Evolutionary conservation across 2,329 filamentous ascomycete species (phyloP).

Genomic region (Cladophialophora yegresii): DNA sequence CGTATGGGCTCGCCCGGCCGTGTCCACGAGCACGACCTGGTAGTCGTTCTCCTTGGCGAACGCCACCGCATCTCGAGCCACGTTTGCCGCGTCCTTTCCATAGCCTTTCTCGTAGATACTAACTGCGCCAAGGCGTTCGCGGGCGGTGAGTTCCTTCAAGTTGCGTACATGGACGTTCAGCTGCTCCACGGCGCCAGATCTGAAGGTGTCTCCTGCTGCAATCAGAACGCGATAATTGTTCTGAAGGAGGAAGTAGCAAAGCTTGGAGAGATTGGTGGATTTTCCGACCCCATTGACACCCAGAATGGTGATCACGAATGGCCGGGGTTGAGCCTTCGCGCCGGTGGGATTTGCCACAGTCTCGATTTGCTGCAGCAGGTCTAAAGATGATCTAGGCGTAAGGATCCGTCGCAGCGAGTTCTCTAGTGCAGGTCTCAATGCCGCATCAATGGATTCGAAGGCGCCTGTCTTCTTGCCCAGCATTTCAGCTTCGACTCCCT

Average conservation of each 20-base stretch:
- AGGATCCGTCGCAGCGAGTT: slow-evolving; percentile 91
- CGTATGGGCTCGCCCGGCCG: slow-evolving; percentile 90
- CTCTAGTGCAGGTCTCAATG: slow-evolving; percentile 84
- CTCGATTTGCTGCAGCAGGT: slow-evolving; percentile 91
- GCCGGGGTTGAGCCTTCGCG: slow-evolving; percentile 67
- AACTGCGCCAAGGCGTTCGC: slow-evolving; percentile 77
- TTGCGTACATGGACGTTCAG: slow-evolving; percentile 93
- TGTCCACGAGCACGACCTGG: slow-evolving; percentile 96
- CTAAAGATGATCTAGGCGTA: slow-evolving; percentile 90
- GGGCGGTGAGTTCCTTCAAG: slow-evolving; percentile 79
- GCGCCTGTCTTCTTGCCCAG: slow-evolving; percentile 86
- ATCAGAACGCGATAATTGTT: slow-evolving; percentile 96
- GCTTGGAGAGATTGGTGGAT: slow-evolving; percentile 95
- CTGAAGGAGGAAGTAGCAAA: slow-evolving; percentile 95
- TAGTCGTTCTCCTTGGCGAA: slow-evolving; percentile 74
- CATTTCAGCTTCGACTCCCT: slow-evolving; percentile 86
- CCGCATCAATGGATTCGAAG: slow-evolving; percentile 85
- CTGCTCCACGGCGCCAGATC: slow-evolving; percentile 95
- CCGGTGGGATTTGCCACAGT: slow-evolving; percentile 68
- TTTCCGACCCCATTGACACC: slow-evolving; percentile 98
- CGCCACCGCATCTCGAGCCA: slow-evolving; percentile 89
- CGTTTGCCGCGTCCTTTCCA: slow-evolving; percentile 93
- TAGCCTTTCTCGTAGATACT: slow-evolving; percentile 97
- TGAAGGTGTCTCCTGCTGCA: slow-evolving; percentile 93
- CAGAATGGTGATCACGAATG: slow-evolving; percentile 97